These are phyloP conservation scores for Aspergillus sp. DNA, from an alignment of 2,329 filamentous ascomycete genomes.

Conservation along the genomic window DNA sequence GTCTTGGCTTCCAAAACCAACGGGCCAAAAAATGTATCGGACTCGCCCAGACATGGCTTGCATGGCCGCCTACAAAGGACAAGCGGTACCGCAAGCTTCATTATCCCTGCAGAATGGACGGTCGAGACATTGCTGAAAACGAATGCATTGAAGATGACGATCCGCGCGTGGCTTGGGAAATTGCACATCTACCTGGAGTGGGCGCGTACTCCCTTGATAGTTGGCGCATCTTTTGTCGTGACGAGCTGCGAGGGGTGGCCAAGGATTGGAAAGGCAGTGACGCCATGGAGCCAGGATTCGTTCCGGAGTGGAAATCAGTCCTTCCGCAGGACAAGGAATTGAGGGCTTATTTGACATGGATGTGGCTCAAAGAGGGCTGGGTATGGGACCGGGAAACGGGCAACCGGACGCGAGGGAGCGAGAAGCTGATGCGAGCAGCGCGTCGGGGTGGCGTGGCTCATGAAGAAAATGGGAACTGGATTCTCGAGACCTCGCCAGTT, in stretches of 20 bases:
- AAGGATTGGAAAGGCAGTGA: conserved; percentile 64
- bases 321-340: conserved; percentile 82
- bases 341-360: conserved; percentile 82
- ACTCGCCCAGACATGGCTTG: conserved; percentile 69
- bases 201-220: conserved; percentile 83
- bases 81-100: conserved; percentile 58
- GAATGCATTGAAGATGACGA: conserved; percentile 52
- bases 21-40: conserved; percentile 67
- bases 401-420: conserved; percentile 40
- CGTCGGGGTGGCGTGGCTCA: conserved; percentile 41
- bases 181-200: conserved; percentile 75
- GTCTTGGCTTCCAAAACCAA: conserved; percentile 69
- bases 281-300: conserved; percentile 53
- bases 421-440: conserved; percentile 39
- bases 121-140: conserved; percentile 47
- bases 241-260: conserved; percentile 67
- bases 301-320: conserved; percentile 90
- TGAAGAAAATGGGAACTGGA: conserved; percentile 42
- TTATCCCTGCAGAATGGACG: conserved; percentile 53
- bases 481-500: conserved; percentile 34
- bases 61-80: conserved; percentile 59
- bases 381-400: conserved; percentile 76
- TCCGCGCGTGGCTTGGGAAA: conserved; percentile 68
- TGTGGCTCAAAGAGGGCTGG: conserved; percentile 86
- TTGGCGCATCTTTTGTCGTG: conserved; percentile 91